Conservation (phyloP, 306 rosid genomes). For the Cajanus cajan region DNA sequence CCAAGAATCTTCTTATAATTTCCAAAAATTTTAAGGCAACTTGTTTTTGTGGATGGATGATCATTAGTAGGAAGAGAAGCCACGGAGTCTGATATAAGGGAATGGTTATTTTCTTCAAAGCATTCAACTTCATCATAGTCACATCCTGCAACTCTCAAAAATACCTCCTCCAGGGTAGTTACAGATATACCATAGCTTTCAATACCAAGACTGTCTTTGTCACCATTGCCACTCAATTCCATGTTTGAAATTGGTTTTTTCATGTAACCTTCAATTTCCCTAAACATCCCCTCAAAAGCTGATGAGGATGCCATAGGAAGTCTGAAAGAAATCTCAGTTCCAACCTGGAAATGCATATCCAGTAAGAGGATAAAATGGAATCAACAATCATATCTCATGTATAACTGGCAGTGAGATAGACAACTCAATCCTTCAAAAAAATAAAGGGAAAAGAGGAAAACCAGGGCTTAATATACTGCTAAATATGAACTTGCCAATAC, state of each 20-base stretch:
- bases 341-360: slow-evolving; percentile 66
- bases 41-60: slow-evolving; percentile 36
- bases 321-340: slow-evolving; percentile 97
- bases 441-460: background rate
- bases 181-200: slow-evolving; percentile 98
- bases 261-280: slow-evolving; percentile 96
- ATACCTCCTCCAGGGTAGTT: slow-evolving; percentile 97
- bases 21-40: slow-evolving; percentile 45
- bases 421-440: slow-evolving; percentile 20
- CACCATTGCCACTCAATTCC: slow-evolving; percentile 40
- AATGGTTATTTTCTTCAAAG: slow-evolving; percentile 44
- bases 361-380: slow-evolving; percentile 20
- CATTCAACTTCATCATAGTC: slow-evolving; percentile 63
- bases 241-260: slow-evolving; percentile 40
- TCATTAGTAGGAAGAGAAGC: slow-evolving; percentile 53
- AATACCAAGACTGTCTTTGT: slow-evolving; percentile 62
- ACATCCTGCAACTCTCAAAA: slow-evolving; percentile 89
- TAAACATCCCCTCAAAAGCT: slow-evolving; percentile 81
- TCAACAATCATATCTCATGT: slow-evolving; percentile 12
- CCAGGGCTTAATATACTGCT: background rate
- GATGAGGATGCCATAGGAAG: slow-evolving; percentile 91
- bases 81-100: slow-evolving; percentile 39
- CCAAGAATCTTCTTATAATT: slow-evolving; percentile 56
- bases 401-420: slow-evolving; percentile 1
- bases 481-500: slow-evolving; percentile 8